phyloP scores from a whole-genome alignment of 192 early-diverging fungal genomes.

The Rhizophagus sp. region DNA sequence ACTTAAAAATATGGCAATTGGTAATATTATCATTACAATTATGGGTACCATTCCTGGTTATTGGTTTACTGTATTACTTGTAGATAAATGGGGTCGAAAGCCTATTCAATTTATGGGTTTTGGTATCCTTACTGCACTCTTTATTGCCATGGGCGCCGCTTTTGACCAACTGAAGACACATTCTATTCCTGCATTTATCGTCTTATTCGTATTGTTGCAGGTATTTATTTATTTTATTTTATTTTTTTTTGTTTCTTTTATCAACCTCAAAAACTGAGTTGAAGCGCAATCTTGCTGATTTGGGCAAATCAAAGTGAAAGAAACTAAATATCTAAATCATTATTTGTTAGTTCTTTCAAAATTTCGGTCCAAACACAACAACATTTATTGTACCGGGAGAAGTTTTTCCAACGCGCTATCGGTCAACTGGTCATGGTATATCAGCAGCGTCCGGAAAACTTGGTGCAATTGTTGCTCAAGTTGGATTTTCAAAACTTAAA shows the following conservation, averaged over 20 bases:
- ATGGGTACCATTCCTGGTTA: conserved; percentile 92
- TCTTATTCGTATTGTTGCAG: too few relatives aligned
- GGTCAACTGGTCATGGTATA: conserved; percentile 81
- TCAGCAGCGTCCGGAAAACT: conserved; percentile 78
- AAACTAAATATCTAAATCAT: too few relatives aligned
- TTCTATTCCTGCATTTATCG: too few relatives aligned
- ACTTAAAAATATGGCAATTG: conserved; percentile 58
- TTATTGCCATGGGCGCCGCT: conserved; percentile 69
- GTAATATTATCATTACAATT: conserved; percentile 89
- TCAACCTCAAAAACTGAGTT: too few relatives aligned
- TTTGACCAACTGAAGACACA: too few relatives aligned
- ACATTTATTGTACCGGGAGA: conserved; percentile 86
- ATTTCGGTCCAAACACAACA: conserved; percentile 95
- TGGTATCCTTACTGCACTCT: conserved; percentile 64
- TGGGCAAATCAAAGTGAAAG: too few relatives aligned
- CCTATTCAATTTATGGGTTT: conserved; percentile 93
- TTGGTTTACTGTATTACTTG: conserved; percentile 88
- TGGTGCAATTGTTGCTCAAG: conserved; percentile 75
- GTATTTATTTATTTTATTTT: too few relatives aligned
- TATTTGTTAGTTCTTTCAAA: conserved; percentile 70
- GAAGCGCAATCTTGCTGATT: too few relatives aligned
- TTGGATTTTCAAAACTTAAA: conserved; percentile 70
- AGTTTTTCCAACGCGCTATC: conserved; percentile 79
- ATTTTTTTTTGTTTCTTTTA: too few relatives aligned
- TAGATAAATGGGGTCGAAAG: conserved; percentile 89